Evolutionary conservation across 208 protist species (phyloP).

Genomic region (Acanthamoeba culbertsoni): DNA sequence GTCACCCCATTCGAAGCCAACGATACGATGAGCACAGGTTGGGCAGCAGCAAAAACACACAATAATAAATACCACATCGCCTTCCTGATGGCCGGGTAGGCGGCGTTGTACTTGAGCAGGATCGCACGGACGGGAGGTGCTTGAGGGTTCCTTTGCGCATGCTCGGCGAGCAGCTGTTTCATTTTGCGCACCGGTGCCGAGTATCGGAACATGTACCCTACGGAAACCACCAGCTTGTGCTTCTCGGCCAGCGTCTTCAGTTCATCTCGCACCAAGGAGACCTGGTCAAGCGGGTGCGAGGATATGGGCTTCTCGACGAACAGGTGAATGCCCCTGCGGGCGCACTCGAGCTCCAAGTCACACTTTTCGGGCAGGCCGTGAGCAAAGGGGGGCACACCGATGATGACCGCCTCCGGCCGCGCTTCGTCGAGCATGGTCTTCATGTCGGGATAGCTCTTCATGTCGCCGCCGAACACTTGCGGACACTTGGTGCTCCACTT

Average conservation of each 20-base stretch:
- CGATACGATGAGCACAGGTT: background rate
- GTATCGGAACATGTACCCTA: constrained; percentile 34
- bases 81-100: background rate
- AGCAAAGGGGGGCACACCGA: background rate
- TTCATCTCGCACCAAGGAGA: background rate
- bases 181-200: background rate
- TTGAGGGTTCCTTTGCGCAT: background rate
- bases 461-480: background rate
- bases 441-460: background rate
- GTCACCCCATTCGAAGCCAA: no score
- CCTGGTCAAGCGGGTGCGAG: background rate
- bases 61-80: background rate
- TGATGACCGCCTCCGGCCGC: background rate
- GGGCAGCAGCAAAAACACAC: background rate
- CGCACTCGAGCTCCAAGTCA: background rate
- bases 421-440: background rate
- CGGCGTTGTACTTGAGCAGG: background rate
- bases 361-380: background rate
- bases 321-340: background rate
- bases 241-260: background rate
- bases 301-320: constrained; percentile 39
- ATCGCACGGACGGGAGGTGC: background rate
- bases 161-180: background rate
- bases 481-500: background rate
- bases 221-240: background rate